Conservation (phyloP, 352 stramenopile species). For the Saprolegnia parasitica region DNA sequence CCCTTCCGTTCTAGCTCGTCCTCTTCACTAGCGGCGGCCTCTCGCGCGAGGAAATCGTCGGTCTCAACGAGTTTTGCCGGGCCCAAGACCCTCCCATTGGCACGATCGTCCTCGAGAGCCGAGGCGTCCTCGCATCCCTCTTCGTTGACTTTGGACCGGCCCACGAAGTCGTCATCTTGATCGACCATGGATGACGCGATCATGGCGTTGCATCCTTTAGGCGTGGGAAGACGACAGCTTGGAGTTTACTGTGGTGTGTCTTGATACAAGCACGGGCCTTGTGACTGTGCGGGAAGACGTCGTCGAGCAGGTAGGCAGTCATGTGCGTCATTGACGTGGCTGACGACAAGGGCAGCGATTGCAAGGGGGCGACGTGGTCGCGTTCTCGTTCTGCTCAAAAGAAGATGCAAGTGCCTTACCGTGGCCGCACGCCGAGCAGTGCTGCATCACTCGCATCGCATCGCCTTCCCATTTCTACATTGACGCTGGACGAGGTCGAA, state of each 20-base stretch:
- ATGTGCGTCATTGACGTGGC: background rate
- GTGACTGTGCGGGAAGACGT: constrained; percentile 9
- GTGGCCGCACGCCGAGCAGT: background rate
- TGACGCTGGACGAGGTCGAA: background rate
- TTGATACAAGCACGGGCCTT: background rate
- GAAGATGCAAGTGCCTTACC: background rate
- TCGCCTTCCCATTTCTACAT: background rate
- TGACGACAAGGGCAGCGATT: background rate
- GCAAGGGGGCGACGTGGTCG: constrained; percentile 8
- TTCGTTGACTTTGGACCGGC: constrained; percentile 38
- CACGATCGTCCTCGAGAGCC: constrained; percentile 39
- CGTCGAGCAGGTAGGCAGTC: constrained; percentile 9
- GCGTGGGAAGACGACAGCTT: constrained; percentile 31
- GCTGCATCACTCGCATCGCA: background rate
- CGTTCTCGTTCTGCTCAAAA: constrained; percentile 8
- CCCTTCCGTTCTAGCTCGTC: constrained; percentile 33
- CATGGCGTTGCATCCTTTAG: constrained; percentile 20
- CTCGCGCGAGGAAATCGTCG: constrained; percentile 42
- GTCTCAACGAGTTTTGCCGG: constrained; percentile 48
- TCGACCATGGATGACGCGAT: constrained; percentile 30
- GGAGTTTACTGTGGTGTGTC: constrained; percentile 8
- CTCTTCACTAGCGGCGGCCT: constrained; percentile 39
- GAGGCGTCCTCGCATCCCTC: constrained; percentile 37
- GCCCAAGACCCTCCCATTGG: constrained; percentile 38
- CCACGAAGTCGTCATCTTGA: constrained; percentile 30